Conservation (phyloP, 2,329 filamentous ascomycete species). For the Pseudopyricularia javanii region DNA sequence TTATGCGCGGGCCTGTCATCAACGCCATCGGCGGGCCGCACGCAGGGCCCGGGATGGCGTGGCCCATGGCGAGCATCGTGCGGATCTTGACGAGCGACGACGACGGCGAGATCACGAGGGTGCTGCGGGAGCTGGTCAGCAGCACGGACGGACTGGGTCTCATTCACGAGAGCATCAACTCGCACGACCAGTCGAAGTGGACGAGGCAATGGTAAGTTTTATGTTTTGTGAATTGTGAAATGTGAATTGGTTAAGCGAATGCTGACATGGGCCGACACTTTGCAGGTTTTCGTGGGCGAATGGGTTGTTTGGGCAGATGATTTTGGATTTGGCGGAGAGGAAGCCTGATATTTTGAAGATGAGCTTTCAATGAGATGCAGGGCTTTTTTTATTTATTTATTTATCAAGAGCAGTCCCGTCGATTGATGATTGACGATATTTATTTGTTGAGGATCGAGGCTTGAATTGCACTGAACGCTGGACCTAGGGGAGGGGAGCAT, state of each 20-base stretch:
- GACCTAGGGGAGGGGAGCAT: no score
- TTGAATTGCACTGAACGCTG: no score
- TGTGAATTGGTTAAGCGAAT: neutral
- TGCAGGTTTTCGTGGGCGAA: constrained; percentile 85
- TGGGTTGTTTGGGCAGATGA: constrained; percentile 72
- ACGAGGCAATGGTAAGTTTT: constrained; percentile 28
- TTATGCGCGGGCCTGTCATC: constrained; percentile 37
- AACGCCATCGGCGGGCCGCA: constrained; percentile 40
- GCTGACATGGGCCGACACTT: neutral
- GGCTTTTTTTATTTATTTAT: no score
- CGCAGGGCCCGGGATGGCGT: constrained; percentile 55
- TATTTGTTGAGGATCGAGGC: no score
- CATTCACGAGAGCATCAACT: constrained; percentile 70
- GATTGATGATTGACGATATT: no score
- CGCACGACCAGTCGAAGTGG: constrained; percentile 37
- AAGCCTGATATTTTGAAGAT: constrained; percentile 42
- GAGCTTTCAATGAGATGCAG: constrained; percentile 21
- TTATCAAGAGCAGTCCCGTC: no score
- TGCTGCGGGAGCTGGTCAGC: constrained; percentile 52
- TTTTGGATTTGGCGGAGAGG: constrained; percentile 60
- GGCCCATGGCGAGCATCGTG: constrained; percentile 79
- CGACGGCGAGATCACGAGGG: constrained; percentile 59
- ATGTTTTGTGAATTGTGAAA: no score
- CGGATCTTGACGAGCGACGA: constrained; percentile 67
- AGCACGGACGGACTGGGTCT: constrained; percentile 62